Evolutionary conservation across 768 basidiomycete species (phyloP).

Genomic region (Gloeostereum incarnatum): DNA sequence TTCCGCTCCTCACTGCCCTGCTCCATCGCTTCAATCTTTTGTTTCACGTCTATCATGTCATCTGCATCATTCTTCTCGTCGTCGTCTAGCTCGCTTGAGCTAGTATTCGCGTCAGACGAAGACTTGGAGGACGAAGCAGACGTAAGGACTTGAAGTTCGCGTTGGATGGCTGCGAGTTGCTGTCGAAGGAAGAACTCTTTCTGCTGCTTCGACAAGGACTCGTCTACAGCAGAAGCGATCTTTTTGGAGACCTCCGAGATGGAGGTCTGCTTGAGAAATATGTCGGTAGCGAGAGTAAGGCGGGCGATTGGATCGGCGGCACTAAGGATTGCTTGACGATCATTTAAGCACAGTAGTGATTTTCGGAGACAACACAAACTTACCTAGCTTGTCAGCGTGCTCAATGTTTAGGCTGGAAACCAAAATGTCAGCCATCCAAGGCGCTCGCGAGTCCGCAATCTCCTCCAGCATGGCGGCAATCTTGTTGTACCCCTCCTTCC

Average conservation of each 20-base stretch:
- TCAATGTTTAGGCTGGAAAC: slow-evolving; percentile 56
- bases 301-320: slow-evolving; percentile 53
- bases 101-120: slow-evolving; percentile 15
- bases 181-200: slow-evolving; percentile 83
- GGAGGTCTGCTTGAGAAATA: slow-evolving; percentile 67
- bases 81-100: slow-evolving; percentile 54
- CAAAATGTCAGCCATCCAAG: slow-evolving; percentile 75
- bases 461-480: slow-evolving; percentile 69
- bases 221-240: slow-evolving; percentile 73
- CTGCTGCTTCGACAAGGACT: slow-evolving; percentile 80
- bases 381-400: slow-evolving; percentile 66
- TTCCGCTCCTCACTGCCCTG: slow-evolving; percentile 73
- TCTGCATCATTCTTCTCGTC: slow-evolving; percentile 78
- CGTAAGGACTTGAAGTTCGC: slow-evolving; percentile 32
- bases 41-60: slow-evolving; percentile 63
- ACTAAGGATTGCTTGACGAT: slow-evolving; percentile 44
- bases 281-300: slow-evolving; percentile 54
- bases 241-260: slow-evolving; percentile 78
- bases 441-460: slow-evolving; percentile 47
- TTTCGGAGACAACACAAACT: slow-evolving; percentile 14
- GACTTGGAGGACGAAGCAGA: slow-evolving; percentile 11
- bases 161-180: slow-evolving; percentile 71
- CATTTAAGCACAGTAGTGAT: slow-evolving; percentile 4
- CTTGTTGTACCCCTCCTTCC: slow-evolving; percentile 61
- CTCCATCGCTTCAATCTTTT: slow-evolving; percentile 67